Evolutionary conservation across 371 early-diverging fungal genomes (phyloP).

Genomic region (Apophysomyces sp.): DNA sequence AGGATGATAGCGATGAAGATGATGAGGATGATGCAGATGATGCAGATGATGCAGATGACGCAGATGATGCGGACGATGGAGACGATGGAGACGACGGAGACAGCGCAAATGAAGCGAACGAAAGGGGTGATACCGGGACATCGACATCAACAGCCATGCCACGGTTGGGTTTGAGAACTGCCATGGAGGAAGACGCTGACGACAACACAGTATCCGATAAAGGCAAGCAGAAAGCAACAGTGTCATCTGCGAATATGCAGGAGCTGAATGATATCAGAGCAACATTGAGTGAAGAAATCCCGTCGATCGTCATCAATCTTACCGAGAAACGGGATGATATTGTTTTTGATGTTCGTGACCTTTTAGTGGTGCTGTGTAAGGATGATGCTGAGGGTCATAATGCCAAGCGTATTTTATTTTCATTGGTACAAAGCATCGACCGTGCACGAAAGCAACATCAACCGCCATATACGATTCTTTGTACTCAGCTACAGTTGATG

Average conservation of each 20-base stretch:
- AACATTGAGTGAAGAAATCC: conserved; percentile 48
- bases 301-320: conserved; percentile 54
- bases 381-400: conserved; percentile 46
- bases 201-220: conserved; percentile 24
- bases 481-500: conserved; percentile 59
- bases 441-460: conserved; percentile 21
- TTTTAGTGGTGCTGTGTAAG: conserved; percentile 54
- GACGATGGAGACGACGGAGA: conserved; percentile 4
- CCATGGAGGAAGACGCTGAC: conserved; percentile 20
- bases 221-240: conserved; percentile 40
- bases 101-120: conserved; percentile 1
- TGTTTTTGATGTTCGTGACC: conserved; percentile 71
- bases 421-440: conserved; percentile 24
- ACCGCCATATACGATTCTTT: conserved; percentile 25
- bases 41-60: conserved; percentile 23
- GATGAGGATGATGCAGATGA: conserved; percentile 20
- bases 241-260: conserved; percentile 22
- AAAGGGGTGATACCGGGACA: background rate
- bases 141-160: background rate
- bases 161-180: background rate
- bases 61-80: conserved; percentile 23
- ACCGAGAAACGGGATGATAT: conserved; percentile 66
- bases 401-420: conserved; percentile 41
- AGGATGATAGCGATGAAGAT: conserved; percentile 5
- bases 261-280: conserved; percentile 53